phyloP scores from a whole-genome alignment of 768 basidiomycete genomes.

The Russula griseocarnosa region DNA sequence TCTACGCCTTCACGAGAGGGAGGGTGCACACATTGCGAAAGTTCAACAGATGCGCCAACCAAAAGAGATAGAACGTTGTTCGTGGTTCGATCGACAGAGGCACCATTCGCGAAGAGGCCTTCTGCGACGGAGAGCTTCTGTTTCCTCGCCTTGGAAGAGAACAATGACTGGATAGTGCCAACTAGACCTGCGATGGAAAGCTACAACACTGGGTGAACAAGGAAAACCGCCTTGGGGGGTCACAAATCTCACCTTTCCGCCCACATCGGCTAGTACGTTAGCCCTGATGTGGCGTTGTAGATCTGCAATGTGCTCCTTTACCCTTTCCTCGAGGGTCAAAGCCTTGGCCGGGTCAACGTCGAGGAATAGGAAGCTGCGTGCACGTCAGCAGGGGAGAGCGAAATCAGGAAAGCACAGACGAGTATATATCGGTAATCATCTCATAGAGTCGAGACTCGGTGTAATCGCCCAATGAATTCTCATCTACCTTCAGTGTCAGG shows the following conservation, averaged over 20 bases:
- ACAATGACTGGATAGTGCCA: constrained; percentile 44
- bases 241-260: constrained; percentile 40
- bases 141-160: constrained; percentile 45
- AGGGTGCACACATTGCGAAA: constrained; percentile 54
- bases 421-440: constrained; percentile 67
- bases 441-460: constrained; percentile 58
- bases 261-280: constrained; percentile 41
- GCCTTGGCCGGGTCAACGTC: constrained; percentile 58
- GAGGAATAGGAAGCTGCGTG: constrained; percentile 66
- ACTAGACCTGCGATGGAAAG: constrained; percentile 42
- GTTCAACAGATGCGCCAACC: constrained; percentile 61
- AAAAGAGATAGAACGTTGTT: constrained; percentile 70
- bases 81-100: constrained; percentile 56
- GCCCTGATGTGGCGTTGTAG: constrained; percentile 56
- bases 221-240: background rate
- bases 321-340: constrained; percentile 51
- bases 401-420: constrained; percentile 40
- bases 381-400: background rate
- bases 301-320: constrained; percentile 49
- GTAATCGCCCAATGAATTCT: constrained; percentile 52
- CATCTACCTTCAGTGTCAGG: constrained; percentile 59
- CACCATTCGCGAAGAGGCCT: constrained; percentile 55
- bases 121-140: constrained; percentile 44
- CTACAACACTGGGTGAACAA: constrained; percentile 27
- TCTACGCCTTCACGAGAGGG: background rate